phyloP scores from a whole-genome alignment of 345 rosid genomes.

The Eucalyptus curtisii region DNA sequence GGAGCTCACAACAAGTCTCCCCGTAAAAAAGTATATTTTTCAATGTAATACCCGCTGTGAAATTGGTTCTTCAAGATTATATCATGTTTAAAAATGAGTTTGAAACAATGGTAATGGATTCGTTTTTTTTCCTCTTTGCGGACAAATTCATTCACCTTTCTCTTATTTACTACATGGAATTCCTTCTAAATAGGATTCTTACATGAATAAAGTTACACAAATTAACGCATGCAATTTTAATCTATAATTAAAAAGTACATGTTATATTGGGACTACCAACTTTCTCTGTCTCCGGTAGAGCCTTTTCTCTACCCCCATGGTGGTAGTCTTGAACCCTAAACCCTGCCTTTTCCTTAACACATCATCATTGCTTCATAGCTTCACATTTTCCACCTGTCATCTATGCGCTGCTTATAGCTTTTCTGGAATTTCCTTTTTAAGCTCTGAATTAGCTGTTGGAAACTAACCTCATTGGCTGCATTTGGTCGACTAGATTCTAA shows the following conservation, averaged over 20 bases:
- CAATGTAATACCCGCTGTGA: not conserved
- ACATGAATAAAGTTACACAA: not conserved
- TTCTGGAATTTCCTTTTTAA: not conserved
- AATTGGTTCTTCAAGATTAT: not conserved
- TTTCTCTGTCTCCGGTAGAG: not conserved
- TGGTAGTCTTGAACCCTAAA: not conserved
- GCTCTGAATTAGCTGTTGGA: not conserved
- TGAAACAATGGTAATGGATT: not conserved
- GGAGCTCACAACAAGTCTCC: not conserved
- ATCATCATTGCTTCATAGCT: not conserved
- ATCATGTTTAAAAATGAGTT: not conserved
- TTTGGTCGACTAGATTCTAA: too few relatives aligned
- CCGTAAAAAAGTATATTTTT: not conserved
- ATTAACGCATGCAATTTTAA: not conserved
- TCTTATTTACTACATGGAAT: not conserved
- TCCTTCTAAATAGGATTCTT: not conserved
- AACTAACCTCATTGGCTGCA: too few relatives aligned
- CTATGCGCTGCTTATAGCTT: not conserved
- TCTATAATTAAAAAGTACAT: not conserved
- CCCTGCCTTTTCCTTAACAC: not conserved
- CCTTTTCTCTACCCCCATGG: not conserved
- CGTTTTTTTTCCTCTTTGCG: not conserved
- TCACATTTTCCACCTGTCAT: not conserved
- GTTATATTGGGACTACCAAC: not conserved
- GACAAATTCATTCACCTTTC: not conserved